A percentile compares a stretch with the other conserved stretches of the same genome.
Conservation (phyloP, 768 basidiomycete genomes). For the Podaxis sp. region DNA sequence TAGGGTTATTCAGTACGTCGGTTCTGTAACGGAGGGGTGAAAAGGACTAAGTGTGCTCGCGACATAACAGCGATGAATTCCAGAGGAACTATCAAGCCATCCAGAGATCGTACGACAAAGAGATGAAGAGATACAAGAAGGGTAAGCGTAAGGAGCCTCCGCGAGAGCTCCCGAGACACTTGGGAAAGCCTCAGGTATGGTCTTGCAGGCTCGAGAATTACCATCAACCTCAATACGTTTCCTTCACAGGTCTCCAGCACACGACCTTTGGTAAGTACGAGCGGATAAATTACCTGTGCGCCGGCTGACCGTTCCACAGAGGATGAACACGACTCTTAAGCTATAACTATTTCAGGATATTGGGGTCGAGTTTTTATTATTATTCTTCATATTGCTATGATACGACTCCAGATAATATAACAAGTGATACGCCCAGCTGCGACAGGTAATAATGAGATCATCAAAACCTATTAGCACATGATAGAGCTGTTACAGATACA, state of each 20-base stretch:
- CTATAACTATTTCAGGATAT: background rate
- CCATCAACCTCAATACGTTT: background rate
- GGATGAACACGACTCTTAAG: constrained; percentile 3
- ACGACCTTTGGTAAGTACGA: background rate
- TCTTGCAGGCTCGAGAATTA: background rate
- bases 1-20: background rate
- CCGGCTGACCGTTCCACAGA: background rate
- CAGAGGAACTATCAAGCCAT: background rate
- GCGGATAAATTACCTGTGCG: background rate
- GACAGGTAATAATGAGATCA: no score
- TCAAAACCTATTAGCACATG: background rate
- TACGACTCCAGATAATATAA: background rate
- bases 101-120: background rate
- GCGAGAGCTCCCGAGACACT: background rate
- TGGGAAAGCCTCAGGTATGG: background rate
- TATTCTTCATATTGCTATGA: background rate
- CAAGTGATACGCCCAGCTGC: background rate
- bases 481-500: background rate
- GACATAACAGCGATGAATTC: background rate
- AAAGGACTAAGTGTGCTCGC: background rate
- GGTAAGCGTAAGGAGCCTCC: background rate
- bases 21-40: background rate
- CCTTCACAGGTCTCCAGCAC: background rate
- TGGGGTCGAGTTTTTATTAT: background rate
- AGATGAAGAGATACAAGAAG: background rate